Conservation (phyloP, 108 stramenopile species). For the Seminavis robusta region DNA sequence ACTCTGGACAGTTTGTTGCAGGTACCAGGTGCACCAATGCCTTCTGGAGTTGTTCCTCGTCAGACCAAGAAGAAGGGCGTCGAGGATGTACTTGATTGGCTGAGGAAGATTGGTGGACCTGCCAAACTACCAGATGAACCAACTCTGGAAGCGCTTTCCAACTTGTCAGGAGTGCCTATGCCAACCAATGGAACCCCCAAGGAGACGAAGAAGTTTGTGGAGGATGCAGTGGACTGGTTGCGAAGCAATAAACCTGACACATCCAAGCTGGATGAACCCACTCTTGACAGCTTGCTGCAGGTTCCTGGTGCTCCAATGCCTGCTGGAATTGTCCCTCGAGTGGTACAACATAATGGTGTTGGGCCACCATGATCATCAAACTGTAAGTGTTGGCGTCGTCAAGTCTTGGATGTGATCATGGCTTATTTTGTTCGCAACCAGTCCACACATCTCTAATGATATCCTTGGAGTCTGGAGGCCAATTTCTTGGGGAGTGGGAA, state of each 20-base stretch:
- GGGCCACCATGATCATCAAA: too few species aligned
- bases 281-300: too few species aligned
- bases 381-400: too few species aligned
- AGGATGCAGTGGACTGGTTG: constrained; percentile 30
- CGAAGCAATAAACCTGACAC: constrained; percentile 14
- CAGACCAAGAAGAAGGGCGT: background rate
- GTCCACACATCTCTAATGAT: too few species aligned
- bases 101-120: constrained; percentile 4
- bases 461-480: too few species aligned
- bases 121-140: constrained; percentile 7
- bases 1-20: constrained; percentile 3
- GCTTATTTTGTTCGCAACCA: too few species aligned
- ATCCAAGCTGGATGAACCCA: constrained; percentile 2
- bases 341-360: too few species aligned
- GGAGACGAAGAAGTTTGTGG: constrained; percentile 14
- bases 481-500: too few species aligned
- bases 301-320: too few species aligned
- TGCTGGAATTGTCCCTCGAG: too few species aligned
- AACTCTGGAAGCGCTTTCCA: background rate
- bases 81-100: constrained; percentile 34
- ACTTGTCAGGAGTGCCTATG: constrained; percentile 3
- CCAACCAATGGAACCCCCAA: background rate
- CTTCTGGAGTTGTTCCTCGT: background rate
- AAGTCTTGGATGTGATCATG: too few species aligned
- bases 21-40: constrained; percentile 4